phyloP scores from a whole-genome alignment of 768 basidiomycete species.

The Cystofilobasidium macerans region DNA sequence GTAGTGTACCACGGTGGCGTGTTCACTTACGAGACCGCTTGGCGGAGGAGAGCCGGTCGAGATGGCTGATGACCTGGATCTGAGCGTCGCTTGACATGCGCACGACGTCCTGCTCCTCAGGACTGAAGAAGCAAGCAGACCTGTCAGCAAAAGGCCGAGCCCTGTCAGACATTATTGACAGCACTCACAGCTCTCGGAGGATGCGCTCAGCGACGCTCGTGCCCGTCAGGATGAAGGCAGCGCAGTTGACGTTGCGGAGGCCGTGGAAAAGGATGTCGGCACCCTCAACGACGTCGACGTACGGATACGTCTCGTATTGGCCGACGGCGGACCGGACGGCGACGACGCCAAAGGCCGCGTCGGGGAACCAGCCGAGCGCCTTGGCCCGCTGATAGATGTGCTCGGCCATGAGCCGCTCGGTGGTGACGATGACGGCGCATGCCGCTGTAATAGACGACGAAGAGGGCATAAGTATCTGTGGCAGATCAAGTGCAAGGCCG shows the following conservation, averaged over 20 bases:
- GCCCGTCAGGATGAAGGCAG: slow-evolving; percentile 63
- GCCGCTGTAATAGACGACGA: not conserved
- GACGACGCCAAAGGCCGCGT: slow-evolving; percentile 18
- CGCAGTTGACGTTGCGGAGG: slow-evolving; percentile 60
- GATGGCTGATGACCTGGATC: slow-evolving; percentile 70
- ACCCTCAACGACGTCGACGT: slow-evolving; percentile 26
- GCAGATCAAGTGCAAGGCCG: too few species aligned
- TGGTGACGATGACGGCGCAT: not conserved
- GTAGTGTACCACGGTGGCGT: too few species aligned
- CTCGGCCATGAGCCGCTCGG: slow-evolving; percentile 8
- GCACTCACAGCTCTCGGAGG: slow-evolving; percentile 32
- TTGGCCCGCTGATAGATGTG: slow-evolving; percentile 8
- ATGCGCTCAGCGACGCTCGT: slow-evolving; percentile 33
- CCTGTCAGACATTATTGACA: not conserved
- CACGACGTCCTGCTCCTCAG: slow-evolving; percentile 28
- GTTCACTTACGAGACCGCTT: slow-evolving; percentile 57
- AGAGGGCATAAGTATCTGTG: too few species aligned
- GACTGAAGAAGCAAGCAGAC: not conserved
- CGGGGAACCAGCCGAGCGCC: slow-evolving; percentile 2
- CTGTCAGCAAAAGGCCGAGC: too few species aligned
- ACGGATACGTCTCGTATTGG: slow-evolving; percentile 14
- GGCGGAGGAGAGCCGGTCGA: slow-evolving; percentile 58
- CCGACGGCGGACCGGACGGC: slow-evolving; percentile 31
- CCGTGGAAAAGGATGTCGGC: slow-evolving; percentile 46
- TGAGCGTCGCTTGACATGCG: slow-evolving; percentile 61